Percentiles rank a stretch among this genome's conserved stretches.
Conservation (phyloP, 2,329 filamentous ascomycete species). For the Pyricularia sp. region DNA sequence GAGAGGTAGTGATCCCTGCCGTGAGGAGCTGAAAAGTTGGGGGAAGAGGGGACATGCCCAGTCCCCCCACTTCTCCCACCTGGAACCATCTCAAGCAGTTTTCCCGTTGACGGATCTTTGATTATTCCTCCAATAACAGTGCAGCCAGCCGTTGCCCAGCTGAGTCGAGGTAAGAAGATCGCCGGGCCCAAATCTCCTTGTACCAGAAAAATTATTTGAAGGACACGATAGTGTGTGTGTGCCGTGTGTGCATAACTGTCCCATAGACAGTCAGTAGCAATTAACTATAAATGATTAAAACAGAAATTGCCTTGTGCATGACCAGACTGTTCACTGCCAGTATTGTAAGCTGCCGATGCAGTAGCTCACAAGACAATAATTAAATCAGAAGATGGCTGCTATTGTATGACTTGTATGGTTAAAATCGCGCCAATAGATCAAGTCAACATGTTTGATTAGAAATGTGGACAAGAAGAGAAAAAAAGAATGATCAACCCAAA, state of each 20-base stretch:
- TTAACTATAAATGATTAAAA: neutral
- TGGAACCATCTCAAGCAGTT: neutral
- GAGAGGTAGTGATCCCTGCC: neutral
- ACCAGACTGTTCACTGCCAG: too few species aligned
- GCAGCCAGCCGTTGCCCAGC: neutral
- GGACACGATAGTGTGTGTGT: neutral
- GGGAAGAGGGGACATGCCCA: neutral
- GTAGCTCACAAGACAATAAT: too few species aligned
- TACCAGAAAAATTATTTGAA: neutral
- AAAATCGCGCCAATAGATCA: too few species aligned
- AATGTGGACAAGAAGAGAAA: too few species aligned
- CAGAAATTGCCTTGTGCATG: too few species aligned
- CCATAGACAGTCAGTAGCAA: neutral
- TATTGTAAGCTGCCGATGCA: too few species aligned
- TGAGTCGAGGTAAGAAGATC: neutral
- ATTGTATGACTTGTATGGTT: too few species aligned
- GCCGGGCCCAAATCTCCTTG: neutral
- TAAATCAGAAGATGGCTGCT: too few species aligned
- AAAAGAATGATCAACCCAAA: too few species aligned
- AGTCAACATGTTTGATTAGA: too few species aligned
- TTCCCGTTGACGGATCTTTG: neutral
- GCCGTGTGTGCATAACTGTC: too few species aligned
- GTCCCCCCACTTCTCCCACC: neutral
- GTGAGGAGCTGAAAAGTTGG: neutral
- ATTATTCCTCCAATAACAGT: neutral